Conservation (phyloP, 208 protist genomes). For the Crithidia expoeki region DNA sequence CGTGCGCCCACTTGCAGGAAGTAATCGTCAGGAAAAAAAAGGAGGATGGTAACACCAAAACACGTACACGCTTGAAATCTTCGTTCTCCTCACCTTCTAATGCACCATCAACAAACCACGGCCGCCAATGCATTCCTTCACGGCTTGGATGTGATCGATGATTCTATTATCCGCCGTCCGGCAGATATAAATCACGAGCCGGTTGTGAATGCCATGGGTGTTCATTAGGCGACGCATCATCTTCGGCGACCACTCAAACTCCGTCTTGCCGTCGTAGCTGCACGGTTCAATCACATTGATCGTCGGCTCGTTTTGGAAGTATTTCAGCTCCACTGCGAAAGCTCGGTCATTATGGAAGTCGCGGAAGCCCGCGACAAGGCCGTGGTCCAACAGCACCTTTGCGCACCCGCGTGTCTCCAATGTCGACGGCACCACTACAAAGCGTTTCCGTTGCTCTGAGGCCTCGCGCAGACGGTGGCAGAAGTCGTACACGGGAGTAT, state of each 20-base stretch:
- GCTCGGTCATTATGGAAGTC: conserved; percentile 93
- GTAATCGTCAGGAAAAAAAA: not conserved
- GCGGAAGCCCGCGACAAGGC: conserved; percentile 88
- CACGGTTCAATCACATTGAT: conserved; percentile 90
- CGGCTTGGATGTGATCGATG: conserved; percentile 91
- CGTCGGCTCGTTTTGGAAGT: conserved; percentile 88
- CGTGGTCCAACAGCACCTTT: conserved; percentile 86
- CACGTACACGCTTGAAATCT: not conserved
- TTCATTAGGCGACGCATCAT: conserved; percentile 91
- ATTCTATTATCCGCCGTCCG: conserved; percentile 86
- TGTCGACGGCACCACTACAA: conserved; percentile 89
- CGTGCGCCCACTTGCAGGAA: no score
- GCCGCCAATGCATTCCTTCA: conserved; percentile 86
- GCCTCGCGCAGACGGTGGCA: conserved; percentile 89
- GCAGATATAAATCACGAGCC: conserved; percentile 86
- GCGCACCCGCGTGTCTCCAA: conserved; percentile 88
- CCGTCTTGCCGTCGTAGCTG: conserved; percentile 84
- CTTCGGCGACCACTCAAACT: conserved; percentile 93
- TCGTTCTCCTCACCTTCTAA: conserved; percentile 28
- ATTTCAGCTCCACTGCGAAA: conserved; percentile 92
- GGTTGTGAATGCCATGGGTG: conserved; percentile 88
- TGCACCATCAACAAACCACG: conserved; percentile 90
- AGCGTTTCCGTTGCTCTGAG: conserved; percentile 87
- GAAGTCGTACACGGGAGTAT: conserved; percentile 89
- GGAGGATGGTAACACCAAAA: not conserved